phyloP scores from a whole-genome alignment of 148 eudicot species.

The Camellia sinensis region DNA sequence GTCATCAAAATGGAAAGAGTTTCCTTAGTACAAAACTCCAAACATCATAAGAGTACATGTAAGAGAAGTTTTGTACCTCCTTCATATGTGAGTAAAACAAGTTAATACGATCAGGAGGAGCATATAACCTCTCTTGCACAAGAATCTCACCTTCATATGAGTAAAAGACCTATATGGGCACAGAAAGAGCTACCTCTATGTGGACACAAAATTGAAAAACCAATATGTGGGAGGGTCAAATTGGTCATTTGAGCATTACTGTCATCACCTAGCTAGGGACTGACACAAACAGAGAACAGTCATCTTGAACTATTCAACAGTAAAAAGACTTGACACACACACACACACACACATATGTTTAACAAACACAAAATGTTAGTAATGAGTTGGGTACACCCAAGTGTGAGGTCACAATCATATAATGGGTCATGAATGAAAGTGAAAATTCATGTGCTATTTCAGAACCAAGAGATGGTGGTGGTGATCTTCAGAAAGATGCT shows the following conservation, averaged over 20 bases:
- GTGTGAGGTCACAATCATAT: conserved; percentile 21
- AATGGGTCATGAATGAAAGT: not conserved
- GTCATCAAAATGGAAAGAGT: too few species aligned
- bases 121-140: not conserved
- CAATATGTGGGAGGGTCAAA: too few species aligned
- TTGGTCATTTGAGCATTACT: too few species aligned
- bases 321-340: conserved; percentile 4
- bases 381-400: conserved; percentile 5
- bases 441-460: not conserved
- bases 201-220: too few species aligned
- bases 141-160: not conserved
- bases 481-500: not conserved
- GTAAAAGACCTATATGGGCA: too few species aligned
- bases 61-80: not conserved
- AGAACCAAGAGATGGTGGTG: not conserved
- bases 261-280: not conserved
- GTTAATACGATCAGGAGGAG: too few species aligned
- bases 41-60: too few species aligned
- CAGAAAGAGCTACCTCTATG: too few species aligned
- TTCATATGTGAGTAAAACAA: not conserved
- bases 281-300: not conserved
- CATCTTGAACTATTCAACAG: not conserved
- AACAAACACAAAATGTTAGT: not conserved
- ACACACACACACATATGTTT: too few species aligned
- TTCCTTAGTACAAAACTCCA: too few species aligned